Evolutionary conservation across 164 flowering plant species (phyloP), one percentile per base, ranked within the genome.

Genomic region (Cinnamomum chago): DNA sequence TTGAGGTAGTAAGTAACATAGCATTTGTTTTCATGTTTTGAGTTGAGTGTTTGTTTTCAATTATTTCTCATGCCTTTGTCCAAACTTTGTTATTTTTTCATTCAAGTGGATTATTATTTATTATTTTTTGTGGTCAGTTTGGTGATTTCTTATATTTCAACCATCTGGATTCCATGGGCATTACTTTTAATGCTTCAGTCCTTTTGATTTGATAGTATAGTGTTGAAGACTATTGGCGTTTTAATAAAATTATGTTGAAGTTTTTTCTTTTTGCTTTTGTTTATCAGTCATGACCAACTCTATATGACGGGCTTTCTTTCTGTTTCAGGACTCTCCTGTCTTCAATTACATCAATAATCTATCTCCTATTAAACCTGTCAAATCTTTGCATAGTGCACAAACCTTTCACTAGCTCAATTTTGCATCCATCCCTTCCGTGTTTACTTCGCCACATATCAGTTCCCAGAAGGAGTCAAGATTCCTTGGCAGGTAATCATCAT

Each of bases 251-350:
- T 52, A 17, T 30, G 35, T 30, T 30, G 5, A 30, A 30, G 58
- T 13, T 17, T 52, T 52, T 52, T 55, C 3, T 20, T 3, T 5
- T 55, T 55, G 60, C n/a, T 55, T 55, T 55, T 14, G 22, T 24
- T 25, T 14, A 64, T 14, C 67, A 64, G 67, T 64, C 67, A 23
- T 64, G 67, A 64, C 9, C 67, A 23, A 22, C 3, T 13, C 28
- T 10, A 2, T 12, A 5, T 64, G 67, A 24, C 2, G 5, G 22
- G n/a, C 28, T 27, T 67, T 28, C 20, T 30, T 17, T 67, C 17
- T 18, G 18, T 62, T 85, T 89, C 95, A 95, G 99, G 98, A 92
- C 50, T 95, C 99, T 55, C 98, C 99, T 5, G 91, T 96, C 73
- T 96, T 88, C 65, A 94, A 83, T 81, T 96, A 83, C 72, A 85